Evolutionary conservation across 2,329 filamentous ascomycete genomes (phyloP).

Genomic region (Lizonia empirigonia): DNA sequence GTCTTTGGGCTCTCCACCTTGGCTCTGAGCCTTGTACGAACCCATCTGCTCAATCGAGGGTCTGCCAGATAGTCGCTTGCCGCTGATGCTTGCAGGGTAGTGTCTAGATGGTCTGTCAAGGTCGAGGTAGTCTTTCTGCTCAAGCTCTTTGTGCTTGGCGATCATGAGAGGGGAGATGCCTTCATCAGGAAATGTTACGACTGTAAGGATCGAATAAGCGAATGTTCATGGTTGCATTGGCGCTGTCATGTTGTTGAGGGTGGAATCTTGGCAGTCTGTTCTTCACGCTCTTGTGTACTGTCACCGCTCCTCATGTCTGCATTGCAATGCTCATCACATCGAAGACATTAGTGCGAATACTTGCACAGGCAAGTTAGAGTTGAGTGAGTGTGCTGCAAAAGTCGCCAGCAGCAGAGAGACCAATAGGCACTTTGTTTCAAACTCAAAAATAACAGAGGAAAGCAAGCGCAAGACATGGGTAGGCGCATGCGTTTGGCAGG

Average conservation of each 20-base stretch:
- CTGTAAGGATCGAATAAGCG: slow-evolving; percentile 42
- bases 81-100: slow-evolving; percentile 47
- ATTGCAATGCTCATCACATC: neutral
- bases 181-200: slow-evolving; percentile 55
- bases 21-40: slow-evolving; percentile 26
- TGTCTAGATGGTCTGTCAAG: slow-evolving; percentile 48
- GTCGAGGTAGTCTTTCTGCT: slow-evolving; percentile 50
- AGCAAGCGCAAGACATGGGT: neutral
- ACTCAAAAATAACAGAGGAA: neutral
- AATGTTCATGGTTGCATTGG: slow-evolving; percentile 12
- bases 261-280: neutral
- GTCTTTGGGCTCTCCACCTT: slow-evolving; percentile 17
- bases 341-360: neutral
- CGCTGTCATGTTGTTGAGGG: slow-evolving; percentile 1
- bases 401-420: neutral
- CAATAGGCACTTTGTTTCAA: neutral
- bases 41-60: slow-evolving; percentile 43
- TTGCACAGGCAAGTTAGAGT: neutral
- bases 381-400: neutral
- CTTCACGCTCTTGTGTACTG: neutral
- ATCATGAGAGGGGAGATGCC: slow-evolving; percentile 55
- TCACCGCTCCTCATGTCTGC: neutral
- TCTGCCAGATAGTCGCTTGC: slow-evolving; percentile 53
- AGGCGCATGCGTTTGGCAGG: slow-evolving; percentile 10
- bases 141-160: slow-evolving; percentile 52